A percentile compares a stretch with the other conserved stretches of the same genome.
Conservation (phyloP, 805 yeast species). For the Lachancea thermotolerans region DNA sequence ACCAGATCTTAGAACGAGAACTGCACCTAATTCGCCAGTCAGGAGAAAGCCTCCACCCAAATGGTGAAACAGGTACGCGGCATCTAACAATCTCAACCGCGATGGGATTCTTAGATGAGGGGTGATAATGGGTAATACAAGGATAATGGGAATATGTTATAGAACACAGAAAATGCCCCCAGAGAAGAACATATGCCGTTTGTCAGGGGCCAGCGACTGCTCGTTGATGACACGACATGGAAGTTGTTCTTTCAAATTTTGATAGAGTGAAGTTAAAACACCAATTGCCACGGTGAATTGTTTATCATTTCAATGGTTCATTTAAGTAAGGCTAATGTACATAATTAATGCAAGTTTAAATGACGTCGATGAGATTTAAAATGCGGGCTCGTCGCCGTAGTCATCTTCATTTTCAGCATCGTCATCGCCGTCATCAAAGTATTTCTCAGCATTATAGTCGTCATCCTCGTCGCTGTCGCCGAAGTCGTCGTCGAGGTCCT, state of each 20-base stretch:
- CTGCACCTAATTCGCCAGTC: constrained; percentile 13
- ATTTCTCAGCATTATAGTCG: constrained; percentile 57
- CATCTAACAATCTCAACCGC: no score
- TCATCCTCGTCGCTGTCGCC: constrained; percentile 56
- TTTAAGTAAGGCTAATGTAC: background rate
- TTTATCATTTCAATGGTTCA: no score
- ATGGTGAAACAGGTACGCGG: background rate
- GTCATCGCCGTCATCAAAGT: constrained; percentile 55
- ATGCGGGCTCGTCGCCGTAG: constrained; percentile 56
- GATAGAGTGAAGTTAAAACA: no score
- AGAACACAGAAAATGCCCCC: no score
- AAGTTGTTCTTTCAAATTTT: no score
- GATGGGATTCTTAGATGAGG: no score
- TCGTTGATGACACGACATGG: no score
- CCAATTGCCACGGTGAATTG: no score
- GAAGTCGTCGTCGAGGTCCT: constrained; percentile 51
- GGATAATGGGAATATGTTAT: no score
- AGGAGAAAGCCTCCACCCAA: constrained; percentile 22
- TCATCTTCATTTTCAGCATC: constrained; percentile 44
- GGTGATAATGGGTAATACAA: no score
- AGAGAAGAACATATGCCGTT: no score
- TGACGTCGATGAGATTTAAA: constrained; percentile 26
- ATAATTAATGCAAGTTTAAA: background rate
- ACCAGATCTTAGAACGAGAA: constrained; percentile 1
- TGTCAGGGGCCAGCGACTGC: no score